Conservation (phyloP, 345 rosid species). For the Melaleuca alternifolia region DNA sequence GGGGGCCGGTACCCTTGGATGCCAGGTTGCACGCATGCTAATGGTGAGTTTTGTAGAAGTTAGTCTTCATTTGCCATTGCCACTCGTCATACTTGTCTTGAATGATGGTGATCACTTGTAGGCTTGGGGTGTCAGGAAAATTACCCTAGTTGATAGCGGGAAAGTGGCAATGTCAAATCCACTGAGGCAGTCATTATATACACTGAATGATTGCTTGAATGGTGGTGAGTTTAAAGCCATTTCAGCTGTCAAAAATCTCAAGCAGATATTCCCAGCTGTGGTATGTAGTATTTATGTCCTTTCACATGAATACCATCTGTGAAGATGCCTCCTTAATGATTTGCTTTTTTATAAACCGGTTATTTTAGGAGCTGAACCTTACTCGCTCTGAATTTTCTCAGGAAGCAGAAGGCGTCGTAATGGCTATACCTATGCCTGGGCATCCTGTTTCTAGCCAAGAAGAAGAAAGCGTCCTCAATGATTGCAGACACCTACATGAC, state of each 20-base stretch:
- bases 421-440: slow-evolving; percentile 98
- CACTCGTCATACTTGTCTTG: not conserved
- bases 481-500: slow-evolving; percentile 54
- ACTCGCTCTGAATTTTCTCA: not conserved
- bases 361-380: not conserved
- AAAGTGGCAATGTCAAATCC: slow-evolving; percentile 97
- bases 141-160: slow-evolving; percentile 83
- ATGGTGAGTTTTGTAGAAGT: slow-evolving; percentile 39
- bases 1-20: slow-evolving; percentile 96
- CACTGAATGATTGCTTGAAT: slow-evolving; percentile 72
- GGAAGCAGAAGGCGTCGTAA: slow-evolving; percentile 73
- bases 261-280: slow-evolving; percentile 82
- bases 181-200: slow-evolving; percentile 88
- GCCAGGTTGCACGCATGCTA: slow-evolving; percentile 95
- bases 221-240: slow-evolving; percentile 79
- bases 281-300: slow-evolving; percentile 16
- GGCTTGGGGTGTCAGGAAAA: slow-evolving; percentile 94
- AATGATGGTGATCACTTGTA: slow-evolving; percentile 6
- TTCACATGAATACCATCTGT: not conserved
- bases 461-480: slow-evolving; percentile 59
- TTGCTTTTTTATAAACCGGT: not conserved
- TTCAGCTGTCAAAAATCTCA: slow-evolving; percentile 82
- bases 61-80: not conserved
- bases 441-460: slow-evolving; percentile 78
- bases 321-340: not conserved